Percentiles rank a stretch among this genome's conserved stretches.
Conservation (phyloP, 768 basidiomycete species). For the Candolleomyces aberdarensis region DNA sequence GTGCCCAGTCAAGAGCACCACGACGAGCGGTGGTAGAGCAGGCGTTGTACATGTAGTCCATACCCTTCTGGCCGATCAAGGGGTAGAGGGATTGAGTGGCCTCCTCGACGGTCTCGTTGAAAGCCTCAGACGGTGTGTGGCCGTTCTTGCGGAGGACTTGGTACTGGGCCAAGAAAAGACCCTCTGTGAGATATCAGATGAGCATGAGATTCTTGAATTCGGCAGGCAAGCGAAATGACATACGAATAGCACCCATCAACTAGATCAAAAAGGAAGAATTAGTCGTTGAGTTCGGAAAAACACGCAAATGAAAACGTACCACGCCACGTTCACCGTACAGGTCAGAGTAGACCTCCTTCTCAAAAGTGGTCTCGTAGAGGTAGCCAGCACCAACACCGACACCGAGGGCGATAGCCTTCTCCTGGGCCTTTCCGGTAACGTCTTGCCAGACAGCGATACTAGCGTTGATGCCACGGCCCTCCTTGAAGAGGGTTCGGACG, state of each 20-base stretch:
- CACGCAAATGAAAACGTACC: conserved; percentile 46
- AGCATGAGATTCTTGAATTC: not conserved
- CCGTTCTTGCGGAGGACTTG: conserved; percentile 95
- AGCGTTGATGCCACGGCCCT: conserved; percentile 98
- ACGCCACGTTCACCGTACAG: conserved; percentile 99
- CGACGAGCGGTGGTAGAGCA: conserved; percentile 99
- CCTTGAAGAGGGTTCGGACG: conserved; percentile 99
- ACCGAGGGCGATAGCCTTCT: conserved; percentile 93
- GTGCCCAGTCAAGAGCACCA: conserved; percentile 99
- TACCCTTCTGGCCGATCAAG: conserved; percentile 90
- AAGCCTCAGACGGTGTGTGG: conserved; percentile 96
- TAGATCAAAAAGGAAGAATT: conserved; percentile 38
- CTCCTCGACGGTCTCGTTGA: conserved; percentile 99
- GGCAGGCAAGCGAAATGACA: conserved; percentile 23
- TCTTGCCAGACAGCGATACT: conserved; percentile 96
- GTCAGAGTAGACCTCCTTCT: conserved; percentile 99
- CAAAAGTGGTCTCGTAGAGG: conserved; percentile 97
- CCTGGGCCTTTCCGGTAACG: conserved; percentile 95
- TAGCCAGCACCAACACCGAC: conserved; percentile 96
- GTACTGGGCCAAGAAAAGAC: conserved; percentile 99
- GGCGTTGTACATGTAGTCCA: conserved; percentile 99
- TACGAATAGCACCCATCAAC: conserved; percentile 94
- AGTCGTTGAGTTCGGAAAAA: not conserved
- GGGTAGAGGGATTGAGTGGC: conserved; percentile 99
- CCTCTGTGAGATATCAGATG: conserved; percentile 52